Base-by-base conservation (phyloP, 2,329 filamentous ascomycete species). In the Alternaria sp. region DNA sequence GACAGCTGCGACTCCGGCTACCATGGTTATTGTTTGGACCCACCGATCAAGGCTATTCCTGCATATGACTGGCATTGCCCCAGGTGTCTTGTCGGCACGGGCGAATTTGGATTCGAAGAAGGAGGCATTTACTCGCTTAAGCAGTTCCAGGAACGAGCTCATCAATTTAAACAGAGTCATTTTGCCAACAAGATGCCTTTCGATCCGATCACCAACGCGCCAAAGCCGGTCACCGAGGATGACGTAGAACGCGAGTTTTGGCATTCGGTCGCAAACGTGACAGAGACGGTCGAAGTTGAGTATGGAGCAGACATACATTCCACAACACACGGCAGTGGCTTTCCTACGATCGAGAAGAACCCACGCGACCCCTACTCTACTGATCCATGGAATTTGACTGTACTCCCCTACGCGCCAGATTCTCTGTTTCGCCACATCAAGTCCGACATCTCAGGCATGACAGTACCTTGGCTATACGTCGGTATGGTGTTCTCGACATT, bases 401-500 rank as follows among this genome's bases (percentile, higher is more conserved):
- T 97, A 48, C 85, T 98, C 62, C 95, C 95, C 0, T 88, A 98
- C 54, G 90, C 97, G 67, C 89, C 91, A 1, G 94, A 98, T 54
- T 97, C 94, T 49, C 83, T 99, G 1, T 99, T 99, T 82, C 88
- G 94, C 50, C 92, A 99, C 71, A 98, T 99, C 83, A 98, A 98
- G 78, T 93, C 94, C 0, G 95, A 99, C 74, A 96, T 99, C 54
- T 98, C 95, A 2, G 95, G 95, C 38, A 99, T 99, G 95, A 99
- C 95, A 0, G 94, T 99, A 8, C 95, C 95, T 0, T 99, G 95
- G 95, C 89, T 99, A 4, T 99, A 99, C 75, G 95, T 99, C 4
- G 95, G 95, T 63, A 99, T 99, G 95, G 96, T 97, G 40, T 99
- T 99, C 77, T 99, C 95, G 0, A 98, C 95, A 0, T 99, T 99